phyloP scores from a whole-genome alignment of 768 basidiomycete genomes.

The Tylopilus balloui region DNA sequence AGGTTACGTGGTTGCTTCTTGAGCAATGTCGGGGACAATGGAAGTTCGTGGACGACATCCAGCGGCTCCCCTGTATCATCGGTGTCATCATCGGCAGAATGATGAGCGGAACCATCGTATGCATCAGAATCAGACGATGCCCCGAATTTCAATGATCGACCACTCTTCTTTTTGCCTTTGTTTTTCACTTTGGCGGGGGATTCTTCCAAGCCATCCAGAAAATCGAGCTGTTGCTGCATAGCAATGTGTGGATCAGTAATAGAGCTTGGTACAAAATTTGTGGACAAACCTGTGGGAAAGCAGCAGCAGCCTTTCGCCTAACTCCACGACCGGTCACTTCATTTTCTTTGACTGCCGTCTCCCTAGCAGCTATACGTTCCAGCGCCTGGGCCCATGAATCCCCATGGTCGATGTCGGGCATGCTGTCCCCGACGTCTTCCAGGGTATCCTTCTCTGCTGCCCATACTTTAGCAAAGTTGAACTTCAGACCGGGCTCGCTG shows the following conservation, averaged over 20 bases:
- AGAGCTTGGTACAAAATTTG: not conserved
- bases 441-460: conserved; percentile 67
- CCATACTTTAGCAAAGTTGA: conserved; percentile 93
- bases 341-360: conserved; percentile 39
- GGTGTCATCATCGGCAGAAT: conserved; percentile 17
- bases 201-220: conserved; percentile 34
- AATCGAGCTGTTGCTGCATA: conserved; percentile 31
- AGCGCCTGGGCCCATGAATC: conserved; percentile 84
- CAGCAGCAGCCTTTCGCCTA: conserved; percentile 62
- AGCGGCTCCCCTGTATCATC: conserved; percentile 26
- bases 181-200: conserved; percentile 36
- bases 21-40: not conserved
- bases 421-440: conserved; percentile 60
- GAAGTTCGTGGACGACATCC: conserved; percentile 8
- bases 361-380: conserved; percentile 42
- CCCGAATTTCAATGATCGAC: conserved; percentile 27
- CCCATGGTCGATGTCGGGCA: conserved; percentile 43
- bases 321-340: conserved; percentile 69
- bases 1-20: conserved; percentile 6
- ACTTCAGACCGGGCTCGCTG: conserved; percentile 54
- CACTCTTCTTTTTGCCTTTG: conserved; percentile 34
- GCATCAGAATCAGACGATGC: conserved; percentile 40
- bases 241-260: conserved; percentile 2
- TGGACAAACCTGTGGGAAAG: conserved; percentile 35
- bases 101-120: conserved; percentile 27